Base-by-base conservation (phyloP, 768 basidiomycete species). In the Pisolithus albus region DNA sequence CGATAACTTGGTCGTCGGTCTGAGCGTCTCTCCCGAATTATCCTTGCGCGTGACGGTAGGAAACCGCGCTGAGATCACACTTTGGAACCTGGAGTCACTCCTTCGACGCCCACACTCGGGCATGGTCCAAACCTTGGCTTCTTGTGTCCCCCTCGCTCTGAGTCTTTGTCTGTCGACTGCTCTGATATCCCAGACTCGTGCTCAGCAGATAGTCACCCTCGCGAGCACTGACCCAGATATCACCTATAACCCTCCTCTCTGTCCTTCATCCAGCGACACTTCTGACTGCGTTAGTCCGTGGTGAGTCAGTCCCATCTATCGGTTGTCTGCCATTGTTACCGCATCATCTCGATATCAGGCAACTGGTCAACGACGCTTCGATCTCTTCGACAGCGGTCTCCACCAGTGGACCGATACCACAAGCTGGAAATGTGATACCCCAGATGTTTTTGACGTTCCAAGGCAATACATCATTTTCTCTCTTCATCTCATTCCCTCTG, bases 401-500 rank as follows among this genome's bases (percentile, higher is more conserved):
- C 36, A 76, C 78, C 18, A 54, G 62, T 41, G 80, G 81, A 1
- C 75, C 78, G 5, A 68, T 70, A 56, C 59, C 71, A 37, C 64
- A 63, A 38, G 65, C 72, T 15, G 70, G 62, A 19, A 63, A 73
- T 50, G 70, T 79, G 37, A 63, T 80, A 52, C 81, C 80, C 2
- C 82, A 83, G 52, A 69, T 82, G 68, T 83, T 82, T 58, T 61
- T 83, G 50, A 69, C 66, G 30, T 80, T 82, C 64, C 71, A 70
- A 69, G 81, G 81, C 80, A 56, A 66, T 55, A 28, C 21, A 30
- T 16, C 18, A 5, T 47, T 19, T 11, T 5, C 19, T 39, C 32
- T 15, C 2, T 41, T 23, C 32, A n/a, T 34, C 11, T 23, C 42
- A 26, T 34, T 9, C 15, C 30, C 13, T 32, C 13, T 46, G n/a